Base-by-base conservation (phyloP, 148 eudicot genomes). In the Heliosperma pusillum region DNA sequence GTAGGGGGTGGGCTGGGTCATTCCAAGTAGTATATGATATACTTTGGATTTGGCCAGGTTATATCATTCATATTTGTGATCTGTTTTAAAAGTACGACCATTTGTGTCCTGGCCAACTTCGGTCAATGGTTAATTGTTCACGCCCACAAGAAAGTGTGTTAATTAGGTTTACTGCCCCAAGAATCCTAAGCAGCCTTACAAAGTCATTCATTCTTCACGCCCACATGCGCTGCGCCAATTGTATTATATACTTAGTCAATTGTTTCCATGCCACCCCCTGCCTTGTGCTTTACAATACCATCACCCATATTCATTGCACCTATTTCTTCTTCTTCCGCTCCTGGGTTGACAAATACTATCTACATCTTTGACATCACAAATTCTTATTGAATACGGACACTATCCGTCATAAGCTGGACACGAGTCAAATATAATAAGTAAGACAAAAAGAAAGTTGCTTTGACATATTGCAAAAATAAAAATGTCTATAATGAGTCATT, bases 111-210 rank as follows among this genome's bases (percentile, higher is more conserved):
- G n/a, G n/a, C n/a, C n/a, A n/a, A n/a, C n/a, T n/a, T n/a, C n/a
- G n/a, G n/a, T n/a, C n/a, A n/a, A n/a, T n/a, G n/a, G n/a, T n/a
- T n/a, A n/a, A n/a, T n/a, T n/a, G n/a, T n/a, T n/a, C n/a, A n/a
- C n/a, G n/a, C n/a, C n/a, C n/a, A n/a, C n/a, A n/a, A n/a, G n/a
- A n/a, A n/a, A n/a, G n/a, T n/a, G n/a, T n/a, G n/a, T n/a, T n/a
- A n/a, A n/a, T n/a, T n/a, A n/a, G n/a, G n/a, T n/a, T n/a, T n/a
- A 52, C 22, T 42, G 53, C 55, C 53, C 22, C 44, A 7, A 26
- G 73, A 70, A 70, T 70, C 73, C 73, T 8, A 70, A 70, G 73
- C 59, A 45, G 16, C 29, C 27, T 45, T 45, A 45, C 3, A 47
- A 50, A 50, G 19, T 22, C 27, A 50, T 52, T 68, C 27, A n/a